phyloP scores from a whole-genome alignment of 1,139 yeast genomes.

The Lodderomyces theae region DNA sequence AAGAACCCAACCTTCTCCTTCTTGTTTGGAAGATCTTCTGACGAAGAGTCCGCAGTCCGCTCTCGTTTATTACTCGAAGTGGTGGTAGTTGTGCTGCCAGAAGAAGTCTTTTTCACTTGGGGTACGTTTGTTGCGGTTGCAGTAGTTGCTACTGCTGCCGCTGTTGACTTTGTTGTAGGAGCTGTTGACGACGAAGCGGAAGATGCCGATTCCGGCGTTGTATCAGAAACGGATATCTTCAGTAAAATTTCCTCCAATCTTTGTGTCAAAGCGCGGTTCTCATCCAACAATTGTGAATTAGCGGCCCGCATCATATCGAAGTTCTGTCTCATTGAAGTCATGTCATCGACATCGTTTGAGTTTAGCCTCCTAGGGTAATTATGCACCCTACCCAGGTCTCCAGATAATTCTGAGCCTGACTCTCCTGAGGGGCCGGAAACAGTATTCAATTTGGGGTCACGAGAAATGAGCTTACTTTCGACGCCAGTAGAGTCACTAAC shows the following conservation, averaged over 20 bases:
- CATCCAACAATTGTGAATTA: slow-evolving; percentile 12
- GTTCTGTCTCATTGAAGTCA: slow-evolving; percentile 8
- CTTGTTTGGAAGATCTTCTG: slow-evolving; percentile 12
- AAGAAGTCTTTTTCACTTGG: background rate
- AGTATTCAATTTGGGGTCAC: background rate
- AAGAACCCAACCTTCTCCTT: slow-evolving; percentile 12
- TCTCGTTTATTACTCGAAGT: slow-evolving; percentile 9
- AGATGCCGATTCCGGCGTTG: background rate
- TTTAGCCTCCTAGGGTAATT: background rate
- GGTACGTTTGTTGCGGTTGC: background rate
- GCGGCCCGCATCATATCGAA: slow-evolving; percentile 13
- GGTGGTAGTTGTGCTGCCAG: background rate
- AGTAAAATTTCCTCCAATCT: slow-evolving; percentile 10
- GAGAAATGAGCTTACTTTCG: background rate
- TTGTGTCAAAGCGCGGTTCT: slow-evolving; percentile 10
- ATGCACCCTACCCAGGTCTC: background rate
- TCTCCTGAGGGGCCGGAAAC: slow-evolving; percentile 1
- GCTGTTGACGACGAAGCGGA: slow-evolving; percentile 2
- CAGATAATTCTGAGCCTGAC: background rate
- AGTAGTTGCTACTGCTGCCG: no score
- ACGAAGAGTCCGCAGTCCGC: slow-evolving; percentile 10
- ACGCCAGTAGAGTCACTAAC: slow-evolving; percentile 1
- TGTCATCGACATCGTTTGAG: background rate
- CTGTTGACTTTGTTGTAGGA: no score
- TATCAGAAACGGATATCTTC: slow-evolving; percentile 7